Evolutionary conservation across 148 eudicot species (phyloP), one percentile per base, ranked within the genome.

Genomic region (Pouteria glomerata): DNA sequence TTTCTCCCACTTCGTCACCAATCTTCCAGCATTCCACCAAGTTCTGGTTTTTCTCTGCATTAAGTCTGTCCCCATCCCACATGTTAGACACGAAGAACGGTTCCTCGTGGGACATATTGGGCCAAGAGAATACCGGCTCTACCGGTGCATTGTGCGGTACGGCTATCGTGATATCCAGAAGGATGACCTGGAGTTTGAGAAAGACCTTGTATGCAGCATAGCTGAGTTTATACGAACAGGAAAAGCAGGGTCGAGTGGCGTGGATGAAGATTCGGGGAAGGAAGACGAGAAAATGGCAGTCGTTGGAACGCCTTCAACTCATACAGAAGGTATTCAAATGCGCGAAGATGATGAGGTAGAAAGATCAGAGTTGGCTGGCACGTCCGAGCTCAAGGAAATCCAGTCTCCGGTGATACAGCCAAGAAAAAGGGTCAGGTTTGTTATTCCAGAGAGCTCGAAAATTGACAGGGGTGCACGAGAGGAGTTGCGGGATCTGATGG

Each of bases 11-110:
- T 95, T 95, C 48, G 97, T 95, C 68, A 90, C 99, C 62, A 91
- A 95, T 77, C 96, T 91, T 48, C 99, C 99, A 0, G 99, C 99
- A 57, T 95, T 95, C 79, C 99, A 95, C 78, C 92, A 91, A 23
- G 92, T 95, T 30, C 78, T 95, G 3, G 82, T 95, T 30, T 92
- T 95, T 67, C 84, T 95, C 0, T 95, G 99, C 69, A 82, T 95
- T 21, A 95, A 92, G 57, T 85, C 86, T 0, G 96, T 95, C 56
- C 90, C 94, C 0, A 80, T 95, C 10, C 99, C 99, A 0, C 99
- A 88, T 41, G 97, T 95, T 16, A 79, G 63, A 64, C 83, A 89
- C 7, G 85, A 88, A 52, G 99, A 95, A 34, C 80, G 99, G 73
- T 95, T 91, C 69, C 85, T 95, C 0, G 86, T 95, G 39, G 97